Percentiles rank a stretch among this genome's conserved stretches.
Evolutionary conservation across 495 filamentous ascomycete species (phyloP).

Genomic region (Aspergillus hancockii): DNA sequence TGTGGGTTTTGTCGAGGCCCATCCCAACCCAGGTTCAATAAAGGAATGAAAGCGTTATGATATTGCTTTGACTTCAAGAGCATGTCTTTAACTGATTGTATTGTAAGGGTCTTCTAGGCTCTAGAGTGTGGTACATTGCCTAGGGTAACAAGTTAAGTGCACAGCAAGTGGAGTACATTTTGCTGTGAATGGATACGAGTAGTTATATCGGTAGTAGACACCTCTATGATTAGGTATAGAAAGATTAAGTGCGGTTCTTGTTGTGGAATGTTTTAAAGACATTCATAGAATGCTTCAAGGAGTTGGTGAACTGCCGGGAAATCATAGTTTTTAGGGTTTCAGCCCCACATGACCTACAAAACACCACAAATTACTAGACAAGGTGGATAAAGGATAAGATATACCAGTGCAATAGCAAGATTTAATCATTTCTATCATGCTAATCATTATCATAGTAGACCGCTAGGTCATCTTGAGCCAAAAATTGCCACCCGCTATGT

Average conservation of each 20-base stretch:
- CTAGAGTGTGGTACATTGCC: too few species aligned
- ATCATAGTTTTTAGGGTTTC: not conserved
- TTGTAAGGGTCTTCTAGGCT: too few species aligned
- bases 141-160: not conserved
- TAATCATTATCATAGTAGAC: conserved; percentile 20
- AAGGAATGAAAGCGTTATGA: too few species aligned
- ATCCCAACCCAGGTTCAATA: too few species aligned
- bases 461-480: conserved; percentile 2
- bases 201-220: too few species aligned
- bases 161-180: too few species aligned
- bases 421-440: conserved; percentile 18
- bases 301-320: not conserved
- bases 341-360: not conserved
- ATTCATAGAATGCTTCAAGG: too few species aligned
- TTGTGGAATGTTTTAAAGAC: not conserved
- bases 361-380: not conserved
- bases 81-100: too few species aligned
- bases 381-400: not conserved
- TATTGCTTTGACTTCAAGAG: too few species aligned
- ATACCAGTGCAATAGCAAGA: not conserved
- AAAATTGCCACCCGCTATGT: conserved; percentile 20
- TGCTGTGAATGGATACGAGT: too few species aligned
- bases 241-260: not conserved
- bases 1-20: too few species aligned
- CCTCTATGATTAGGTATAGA: not conserved